Conservation (phyloP, 2,329 filamentous ascomycete genomes). For the Monilinia polystroma region DNA sequence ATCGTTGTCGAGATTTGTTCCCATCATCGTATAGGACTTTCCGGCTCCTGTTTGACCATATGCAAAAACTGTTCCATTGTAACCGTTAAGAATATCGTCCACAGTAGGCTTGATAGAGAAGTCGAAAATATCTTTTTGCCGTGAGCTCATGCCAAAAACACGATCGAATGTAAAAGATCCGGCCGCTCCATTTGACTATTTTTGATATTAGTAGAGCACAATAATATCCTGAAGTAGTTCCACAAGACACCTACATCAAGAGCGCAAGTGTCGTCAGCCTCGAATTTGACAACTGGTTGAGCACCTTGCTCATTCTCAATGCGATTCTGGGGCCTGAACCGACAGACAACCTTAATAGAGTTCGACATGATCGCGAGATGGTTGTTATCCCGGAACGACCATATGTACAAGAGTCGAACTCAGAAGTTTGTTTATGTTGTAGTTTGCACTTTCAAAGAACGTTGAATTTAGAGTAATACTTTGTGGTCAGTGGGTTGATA, state of each 20-base stretch:
- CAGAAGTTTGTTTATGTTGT: slow-evolving; percentile 16
- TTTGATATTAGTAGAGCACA: slow-evolving; percentile 34
- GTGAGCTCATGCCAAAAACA: slow-evolving; percentile 91
- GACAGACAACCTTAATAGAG: slow-evolving; percentile 87
- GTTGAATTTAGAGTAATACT: slow-evolving; percentile 26
- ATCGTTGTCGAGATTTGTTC: slow-evolving; percentile 87
- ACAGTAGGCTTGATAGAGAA: slow-evolving; percentile 96
- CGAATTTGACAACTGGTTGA: slow-evolving; percentile 87
- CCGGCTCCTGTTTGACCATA: slow-evolving; percentile 98
- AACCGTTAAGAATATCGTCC: slow-evolving; percentile 97
- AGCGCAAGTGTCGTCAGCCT: slow-evolving; percentile 82
- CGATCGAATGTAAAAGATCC: slow-evolving; percentile 95
- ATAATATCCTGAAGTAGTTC: background rate
- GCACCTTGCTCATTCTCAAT: slow-evolving; percentile 87
- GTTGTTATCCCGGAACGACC: slow-evolving; percentile 36
- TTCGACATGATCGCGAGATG: slow-evolving; percentile 44
- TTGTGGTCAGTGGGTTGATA: slow-evolving; percentile 28
- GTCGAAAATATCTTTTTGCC: slow-evolving; percentile 92
- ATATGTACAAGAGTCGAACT: slow-evolving; percentile 34
- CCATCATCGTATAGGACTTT: slow-evolving; percentile 99
- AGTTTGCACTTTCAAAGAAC: slow-evolving; percentile 8
- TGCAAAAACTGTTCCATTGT: slow-evolving; percentile 98
- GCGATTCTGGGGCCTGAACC: slow-evolving; percentile 96
- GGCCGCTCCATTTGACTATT: slow-evolving; percentile 75
- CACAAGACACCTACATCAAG: slow-evolving; percentile 66